Percentiles rank a stretch among this genome's conserved stretches.
phyloP scores from a whole-genome alignment of 1,284 basidiomycete genomes.

The Fistulinella cinereoalba region DNA sequence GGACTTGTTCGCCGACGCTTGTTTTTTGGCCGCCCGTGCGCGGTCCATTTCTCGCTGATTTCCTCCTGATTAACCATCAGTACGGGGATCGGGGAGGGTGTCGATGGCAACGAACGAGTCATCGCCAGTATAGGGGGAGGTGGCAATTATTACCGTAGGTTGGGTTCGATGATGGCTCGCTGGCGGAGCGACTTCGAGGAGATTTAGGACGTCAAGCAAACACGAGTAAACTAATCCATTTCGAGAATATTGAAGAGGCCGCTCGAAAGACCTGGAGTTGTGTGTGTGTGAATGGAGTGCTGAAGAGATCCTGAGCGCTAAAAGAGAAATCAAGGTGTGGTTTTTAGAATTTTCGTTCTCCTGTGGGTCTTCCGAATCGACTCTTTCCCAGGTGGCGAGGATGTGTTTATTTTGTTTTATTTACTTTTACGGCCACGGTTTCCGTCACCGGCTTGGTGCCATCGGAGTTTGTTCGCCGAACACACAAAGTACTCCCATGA shows the following conservation, averaged over 20 bases:
- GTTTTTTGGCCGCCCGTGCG: constrained; percentile 69
- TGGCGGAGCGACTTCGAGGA: background rate
- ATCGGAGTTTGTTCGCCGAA: constrained; percentile 14
- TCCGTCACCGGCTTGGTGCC: background rate
- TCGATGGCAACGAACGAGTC: constrained; percentile 45
- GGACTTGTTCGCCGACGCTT: constrained; percentile 44
- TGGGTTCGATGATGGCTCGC: constrained; percentile 7
- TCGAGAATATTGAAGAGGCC: constrained; percentile 6
- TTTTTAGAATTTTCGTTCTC: constrained; percentile 14
- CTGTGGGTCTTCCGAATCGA: background rate
- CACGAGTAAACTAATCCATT: constrained; percentile 24
- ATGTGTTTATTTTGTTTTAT: background rate
- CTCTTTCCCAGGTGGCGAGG: constrained; percentile 12
- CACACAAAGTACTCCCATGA: constrained; percentile 1
- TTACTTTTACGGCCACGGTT: background rate
- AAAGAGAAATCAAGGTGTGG: constrained; percentile 6
- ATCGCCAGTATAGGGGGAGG: constrained; percentile 29
- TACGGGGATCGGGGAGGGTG: background rate
- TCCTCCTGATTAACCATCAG: constrained; percentile 51
- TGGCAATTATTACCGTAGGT: constrained; percentile 7
- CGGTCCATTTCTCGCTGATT: constrained; percentile 79
- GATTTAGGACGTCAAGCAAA: constrained; percentile 14
- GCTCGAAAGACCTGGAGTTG: background rate
- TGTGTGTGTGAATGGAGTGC: background rate
- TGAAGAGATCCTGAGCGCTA: constrained; percentile 14